These are phyloP conservation scores for Melanomma pulvis-pyrius DNA, from an alignment of 495 filamentous ascomycete genomes.

Conservation along the genomic window DNA sequence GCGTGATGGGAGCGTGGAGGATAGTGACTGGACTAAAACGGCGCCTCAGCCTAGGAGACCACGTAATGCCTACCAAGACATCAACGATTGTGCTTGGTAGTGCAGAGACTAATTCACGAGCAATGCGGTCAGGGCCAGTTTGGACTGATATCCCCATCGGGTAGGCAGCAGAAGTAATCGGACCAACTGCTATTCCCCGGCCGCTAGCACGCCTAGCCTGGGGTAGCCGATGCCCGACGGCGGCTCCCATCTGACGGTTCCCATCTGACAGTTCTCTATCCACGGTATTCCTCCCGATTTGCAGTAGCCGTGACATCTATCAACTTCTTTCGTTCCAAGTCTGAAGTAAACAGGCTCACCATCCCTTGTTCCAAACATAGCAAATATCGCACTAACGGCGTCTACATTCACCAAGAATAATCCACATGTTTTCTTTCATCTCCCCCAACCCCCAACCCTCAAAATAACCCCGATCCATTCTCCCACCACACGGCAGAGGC, in stretches of 20 bases:
- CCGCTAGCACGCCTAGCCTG: neutral
- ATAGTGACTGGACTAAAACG: neutral
- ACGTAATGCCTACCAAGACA: no score
- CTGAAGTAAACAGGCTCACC: neutral
- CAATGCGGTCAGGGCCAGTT: neutral
- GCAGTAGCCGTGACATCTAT: neutral
- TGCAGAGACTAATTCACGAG: no score
- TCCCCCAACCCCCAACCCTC: neutral
- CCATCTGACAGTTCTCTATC: neutral
- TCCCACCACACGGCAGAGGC: neutral
- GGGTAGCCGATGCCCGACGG: neutral
- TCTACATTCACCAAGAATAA: neutral
- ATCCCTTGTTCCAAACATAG: neutral
- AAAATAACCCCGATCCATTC: no score
- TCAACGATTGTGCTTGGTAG: no score
- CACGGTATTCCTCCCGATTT: neutral
- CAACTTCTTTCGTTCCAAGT: neutral
- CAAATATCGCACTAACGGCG: neutral
- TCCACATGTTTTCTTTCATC: neutral
- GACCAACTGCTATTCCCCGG: neutral
- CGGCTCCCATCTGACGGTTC: neutral
- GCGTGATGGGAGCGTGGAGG: neutral
- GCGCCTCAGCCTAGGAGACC: neutral
- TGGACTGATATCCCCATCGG: neutral
- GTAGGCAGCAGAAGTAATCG: neutral